A percentile compares a stretch with the other conserved stretches of the same genome.
These are phyloP conservation scores for Candida wancherniae DNA, from an alignment of 805 yeast genomes.

Conservation along the genomic window DNA sequence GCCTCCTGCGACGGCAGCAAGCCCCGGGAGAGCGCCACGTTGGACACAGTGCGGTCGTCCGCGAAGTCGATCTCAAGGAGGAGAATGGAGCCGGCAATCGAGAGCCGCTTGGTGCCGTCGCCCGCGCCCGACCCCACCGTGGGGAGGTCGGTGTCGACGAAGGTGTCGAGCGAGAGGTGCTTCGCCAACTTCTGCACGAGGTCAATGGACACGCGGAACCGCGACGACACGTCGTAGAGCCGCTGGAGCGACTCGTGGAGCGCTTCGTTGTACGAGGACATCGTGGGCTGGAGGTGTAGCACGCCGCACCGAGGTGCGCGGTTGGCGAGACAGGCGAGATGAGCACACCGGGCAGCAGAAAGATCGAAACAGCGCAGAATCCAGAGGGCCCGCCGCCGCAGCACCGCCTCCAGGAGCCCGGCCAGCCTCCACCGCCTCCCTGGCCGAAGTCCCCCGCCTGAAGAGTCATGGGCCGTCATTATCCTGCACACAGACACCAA, in stretches of 20 bases:
- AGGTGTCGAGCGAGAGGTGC: conserved; percentile 38
- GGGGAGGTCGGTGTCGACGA: conserved; percentile 29
- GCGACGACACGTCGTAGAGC: conserved; percentile 30
- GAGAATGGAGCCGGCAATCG: conserved; percentile 39
- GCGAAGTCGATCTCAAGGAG: conserved; percentile 37
- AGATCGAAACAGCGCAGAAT: too few relatives aligned
- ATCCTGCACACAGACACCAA: too few relatives aligned
- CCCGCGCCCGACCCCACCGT: too few relatives aligned
- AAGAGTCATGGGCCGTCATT: too few relatives aligned
- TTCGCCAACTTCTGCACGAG: conserved; percentile 37
- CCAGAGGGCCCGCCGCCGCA: too few relatives aligned
- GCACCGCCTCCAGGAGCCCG: too few relatives aligned
- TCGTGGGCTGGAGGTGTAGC: background rate
- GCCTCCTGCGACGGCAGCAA: too few relatives aligned
- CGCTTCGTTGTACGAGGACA: conserved; percentile 8
- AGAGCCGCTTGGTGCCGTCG: conserved; percentile 20
- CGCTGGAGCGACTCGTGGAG: conserved; percentile 12
- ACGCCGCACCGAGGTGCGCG: too few relatives aligned
- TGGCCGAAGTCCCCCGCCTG: too few relatives aligned
- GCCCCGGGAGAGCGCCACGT: conserved; percentile 36
- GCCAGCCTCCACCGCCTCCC: too few relatives aligned
- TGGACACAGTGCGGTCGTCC: conserved; percentile 20
- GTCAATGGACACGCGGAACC: conserved; percentile 32
- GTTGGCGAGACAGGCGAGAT: too few relatives aligned
- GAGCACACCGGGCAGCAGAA: too few relatives aligned